Percentiles rank a stretch among this genome's conserved stretches.
These are phyloP conservation scores for Podaxis pistillaris DNA, from an alignment of 768 basidiomycete genomes.

Conservation along the genomic window DNA sequence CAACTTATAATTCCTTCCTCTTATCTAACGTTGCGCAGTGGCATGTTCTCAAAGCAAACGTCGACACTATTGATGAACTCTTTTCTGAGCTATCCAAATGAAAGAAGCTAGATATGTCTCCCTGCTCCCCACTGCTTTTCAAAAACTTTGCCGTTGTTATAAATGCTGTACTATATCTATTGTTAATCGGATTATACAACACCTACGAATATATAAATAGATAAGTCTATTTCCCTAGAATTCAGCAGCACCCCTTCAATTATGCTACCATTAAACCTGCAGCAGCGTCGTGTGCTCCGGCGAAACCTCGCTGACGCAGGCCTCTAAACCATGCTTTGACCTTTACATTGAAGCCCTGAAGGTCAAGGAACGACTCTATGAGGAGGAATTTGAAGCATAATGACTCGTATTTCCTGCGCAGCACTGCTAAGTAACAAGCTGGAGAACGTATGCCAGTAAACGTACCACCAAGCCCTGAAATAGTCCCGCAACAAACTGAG, in stretches of 20 bases:
- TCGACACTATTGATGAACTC: constrained; percentile 49
- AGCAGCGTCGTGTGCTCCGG: constrained; percentile 69
- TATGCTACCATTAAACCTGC: constrained; percentile 52
- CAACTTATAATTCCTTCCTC: background rate
- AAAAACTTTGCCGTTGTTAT: background rate
- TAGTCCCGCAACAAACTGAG: constrained; percentile 46
- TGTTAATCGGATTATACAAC: constrained; percentile 7
- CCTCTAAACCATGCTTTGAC: constrained; percentile 65
- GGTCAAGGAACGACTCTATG: constrained; percentile 63
- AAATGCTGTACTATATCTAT: constrained; percentile 5
- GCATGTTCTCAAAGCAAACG: constrained; percentile 48
- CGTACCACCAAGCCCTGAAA: constrained; percentile 70
- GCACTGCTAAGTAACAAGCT: background rate
- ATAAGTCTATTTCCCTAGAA: background rate
- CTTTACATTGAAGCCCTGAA: constrained; percentile 54
- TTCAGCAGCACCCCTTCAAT: background rate
- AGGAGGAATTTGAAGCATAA: constrained; percentile 49
- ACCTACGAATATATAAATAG: constrained; percentile 1
- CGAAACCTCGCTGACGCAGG: constrained; percentile 53
- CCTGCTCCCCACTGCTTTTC: background rate
- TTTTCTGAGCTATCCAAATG: constrained; percentile 30
- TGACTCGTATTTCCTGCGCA: constrained; percentile 56
- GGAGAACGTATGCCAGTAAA: constrained; percentile 5
- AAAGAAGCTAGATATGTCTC: constrained; percentile 25
- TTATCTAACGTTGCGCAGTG: constrained; percentile 37